Percentiles rank a stretch among this genome's conserved stretches.
These are phyloP conservation scores for Aspergillus pseudonomiae DNA, from an alignment of 2,329 filamentous ascomycete species.

Conservation along the genomic window DNA sequence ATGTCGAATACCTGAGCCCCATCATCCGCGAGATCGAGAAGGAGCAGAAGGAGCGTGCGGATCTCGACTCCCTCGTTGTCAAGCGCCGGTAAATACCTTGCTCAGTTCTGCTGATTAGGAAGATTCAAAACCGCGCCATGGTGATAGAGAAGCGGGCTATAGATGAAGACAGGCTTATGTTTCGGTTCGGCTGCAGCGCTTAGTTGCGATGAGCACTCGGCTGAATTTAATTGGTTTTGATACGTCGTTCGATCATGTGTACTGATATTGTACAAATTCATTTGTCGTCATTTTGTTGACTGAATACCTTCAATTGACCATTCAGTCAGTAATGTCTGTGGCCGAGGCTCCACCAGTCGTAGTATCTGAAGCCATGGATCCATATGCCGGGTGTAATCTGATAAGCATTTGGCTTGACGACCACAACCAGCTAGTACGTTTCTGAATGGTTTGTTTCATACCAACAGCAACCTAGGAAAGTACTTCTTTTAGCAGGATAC, in stretches of 20 bases:
- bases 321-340: neutral
- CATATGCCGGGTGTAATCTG: neutral
- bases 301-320: neutral
- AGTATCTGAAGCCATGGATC: neutral
- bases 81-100: slow-evolving; percentile 45
- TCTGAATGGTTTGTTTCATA: neutral
- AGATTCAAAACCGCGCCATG: slow-evolving; percentile 19
- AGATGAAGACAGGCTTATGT: slow-evolving; percentile 25
- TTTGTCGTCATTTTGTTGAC: slow-evolving; percentile 30
- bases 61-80: slow-evolving; percentile 69
- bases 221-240: slow-evolving; percentile 27
- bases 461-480: neutral
- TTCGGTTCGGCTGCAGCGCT: slow-evolving; percentile 18
- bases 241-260: slow-evolving; percentile 33
- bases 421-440: neutral
- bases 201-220: slow-evolving; percentile 25
- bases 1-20: slow-evolving; percentile 65
- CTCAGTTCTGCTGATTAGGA: slow-evolving; percentile 24
- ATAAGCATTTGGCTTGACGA: neutral
- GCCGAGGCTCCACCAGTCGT: neutral
- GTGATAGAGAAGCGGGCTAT: slow-evolving; percentile 24
- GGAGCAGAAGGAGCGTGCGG: slow-evolving; percentile 67
- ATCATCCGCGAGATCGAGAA: slow-evolving; percentile 71
- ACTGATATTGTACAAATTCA: slow-evolving; percentile 48
- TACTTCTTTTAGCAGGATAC: neutral